Percentiles rank a stretch among this genome's conserved stretches.
Evolutionary conservation across 78 protist genomes (phyloP).

Genomic region (Parvularia atlantis): DNA sequence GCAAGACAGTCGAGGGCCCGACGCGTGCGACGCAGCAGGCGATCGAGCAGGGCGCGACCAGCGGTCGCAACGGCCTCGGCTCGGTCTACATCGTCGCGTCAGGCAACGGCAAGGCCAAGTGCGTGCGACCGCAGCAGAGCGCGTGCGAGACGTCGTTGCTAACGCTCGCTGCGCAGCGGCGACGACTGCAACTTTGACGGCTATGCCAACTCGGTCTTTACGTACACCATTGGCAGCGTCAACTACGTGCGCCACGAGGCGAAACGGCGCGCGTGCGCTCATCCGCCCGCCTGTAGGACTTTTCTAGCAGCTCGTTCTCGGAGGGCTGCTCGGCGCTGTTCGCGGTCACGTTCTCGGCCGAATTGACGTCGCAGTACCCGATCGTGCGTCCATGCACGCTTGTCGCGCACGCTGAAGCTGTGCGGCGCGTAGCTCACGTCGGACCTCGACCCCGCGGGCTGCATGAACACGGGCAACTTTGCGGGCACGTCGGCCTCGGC

Average conservation of each 20-base stretch:
- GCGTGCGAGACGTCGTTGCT: too few relatives aligned
- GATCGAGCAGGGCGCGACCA: neutral
- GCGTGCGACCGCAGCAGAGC: too few relatives aligned
- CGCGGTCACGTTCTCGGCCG: neutral
- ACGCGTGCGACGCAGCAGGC: neutral
- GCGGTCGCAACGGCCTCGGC: constrained; percentile 12
- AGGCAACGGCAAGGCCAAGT: constrained; percentile 14
- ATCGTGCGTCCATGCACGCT: neutral
- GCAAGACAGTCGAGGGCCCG: constrained; percentile 13
- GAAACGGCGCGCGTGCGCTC: constrained; percentile 1
- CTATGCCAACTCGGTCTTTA: constrained; percentile 15
- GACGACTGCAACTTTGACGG: constrained; percentile 35
- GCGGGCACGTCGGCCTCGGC: constrained; percentile 28
- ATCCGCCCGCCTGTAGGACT: neutral
- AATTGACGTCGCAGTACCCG: neutral
- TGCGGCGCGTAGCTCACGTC: too few relatives aligned
- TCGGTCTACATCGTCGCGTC: constrained; percentile 19
- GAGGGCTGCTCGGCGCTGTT: constrained; percentile 14
- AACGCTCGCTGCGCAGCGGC: too few relatives aligned
- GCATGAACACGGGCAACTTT: neutral
- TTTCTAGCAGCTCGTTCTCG: neutral
- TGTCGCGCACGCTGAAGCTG: neutral
- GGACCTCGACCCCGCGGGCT: too few relatives aligned
- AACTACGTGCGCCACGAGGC: too few relatives aligned
- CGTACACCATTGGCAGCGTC: constrained; percentile 13